Evolutionary conservation across 2,329 filamentous ascomycete species (phyloP).

Genomic region (Hypoxylon sp.): DNA sequence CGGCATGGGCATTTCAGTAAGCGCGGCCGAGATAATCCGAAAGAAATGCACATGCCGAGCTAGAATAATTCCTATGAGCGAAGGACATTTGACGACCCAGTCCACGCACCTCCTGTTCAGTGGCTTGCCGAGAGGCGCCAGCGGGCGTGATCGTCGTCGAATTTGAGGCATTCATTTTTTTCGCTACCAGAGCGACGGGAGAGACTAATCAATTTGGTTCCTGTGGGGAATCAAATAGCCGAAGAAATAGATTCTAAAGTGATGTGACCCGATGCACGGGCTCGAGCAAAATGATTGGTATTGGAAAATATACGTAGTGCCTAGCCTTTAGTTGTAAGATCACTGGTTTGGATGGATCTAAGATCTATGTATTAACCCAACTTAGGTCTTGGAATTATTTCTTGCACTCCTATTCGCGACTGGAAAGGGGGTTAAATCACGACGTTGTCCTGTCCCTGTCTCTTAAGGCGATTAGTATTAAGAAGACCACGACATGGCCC

Average conservation of each 20-base stretch:
- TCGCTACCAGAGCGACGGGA: constrained; percentile 48
- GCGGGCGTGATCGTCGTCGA: constrained; percentile 41
- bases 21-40: constrained; percentile 34
- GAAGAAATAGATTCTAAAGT: constrained; percentile 41
- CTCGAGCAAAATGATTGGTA: constrained; percentile 42
- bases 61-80: constrained; percentile 10
- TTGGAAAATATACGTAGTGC: constrained; percentile 23
- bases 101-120: constrained; percentile 24
- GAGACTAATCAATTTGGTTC: constrained; percentile 46
- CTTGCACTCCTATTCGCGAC: constrained; percentile 31
- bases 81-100: constrained; percentile 7
- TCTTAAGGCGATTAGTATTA: constrained; percentile 7
- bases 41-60: constrained; percentile 17
- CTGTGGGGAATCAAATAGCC: constrained; percentile 46
- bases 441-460: constrained; percentile 13
- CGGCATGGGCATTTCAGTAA: constrained; percentile 31
- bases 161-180: constrained; percentile 44
- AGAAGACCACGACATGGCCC: constrained; percentile 11
- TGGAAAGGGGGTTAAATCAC: constrained; percentile 32
- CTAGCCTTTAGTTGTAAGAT: constrained; percentile 39
- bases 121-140: constrained; percentile 39
- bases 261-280: constrained; percentile 44
- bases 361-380: constrained; percentile 42
- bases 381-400: constrained; percentile 24
- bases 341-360: constrained; percentile 41